phyloP scores from a whole-genome alignment of 73 alveolate genomes.

The Breviolum minutum region DNA sequence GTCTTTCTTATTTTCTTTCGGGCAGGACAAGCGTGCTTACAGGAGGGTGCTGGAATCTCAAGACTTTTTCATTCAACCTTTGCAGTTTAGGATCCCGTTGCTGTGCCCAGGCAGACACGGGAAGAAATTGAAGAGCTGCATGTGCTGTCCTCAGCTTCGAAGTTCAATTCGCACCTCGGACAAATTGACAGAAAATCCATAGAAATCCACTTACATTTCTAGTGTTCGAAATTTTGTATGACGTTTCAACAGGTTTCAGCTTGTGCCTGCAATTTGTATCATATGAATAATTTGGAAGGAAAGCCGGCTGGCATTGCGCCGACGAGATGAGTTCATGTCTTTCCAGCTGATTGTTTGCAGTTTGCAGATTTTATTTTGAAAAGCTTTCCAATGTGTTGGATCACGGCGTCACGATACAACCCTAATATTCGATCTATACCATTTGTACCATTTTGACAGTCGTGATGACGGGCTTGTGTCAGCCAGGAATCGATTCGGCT shows the following conservation, averaged over 20 bases:
- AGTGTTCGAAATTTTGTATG: no score
- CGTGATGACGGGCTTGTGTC: not conserved
- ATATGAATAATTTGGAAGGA: not conserved
- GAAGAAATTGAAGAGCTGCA: conserved; percentile 69
- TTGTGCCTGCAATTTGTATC: no score
- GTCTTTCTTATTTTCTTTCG: not conserved
- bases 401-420: no score
- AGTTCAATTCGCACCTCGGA: no score
- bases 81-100: not conserved
- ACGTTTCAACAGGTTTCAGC: no score
- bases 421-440: no score
- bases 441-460: no score
- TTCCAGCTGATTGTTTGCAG: no score
- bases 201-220: no score
- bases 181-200: no score
- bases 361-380: no score
- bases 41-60: conserved; percentile 35
- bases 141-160: not conserved
- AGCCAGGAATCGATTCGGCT: conserved; percentile 85
- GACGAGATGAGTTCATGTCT: conserved; percentile 73
- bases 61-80: not conserved
- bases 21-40: conserved; percentile 15
- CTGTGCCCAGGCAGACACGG: not conserved
- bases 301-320: conserved; percentile 77
- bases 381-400: no score